A percentile compares a stretch with the other conserved stretches of the same genome.
Evolutionary conservation across 257 asterid genomes (phyloP).

Genomic region (Plectranthus barbatus): DNA sequence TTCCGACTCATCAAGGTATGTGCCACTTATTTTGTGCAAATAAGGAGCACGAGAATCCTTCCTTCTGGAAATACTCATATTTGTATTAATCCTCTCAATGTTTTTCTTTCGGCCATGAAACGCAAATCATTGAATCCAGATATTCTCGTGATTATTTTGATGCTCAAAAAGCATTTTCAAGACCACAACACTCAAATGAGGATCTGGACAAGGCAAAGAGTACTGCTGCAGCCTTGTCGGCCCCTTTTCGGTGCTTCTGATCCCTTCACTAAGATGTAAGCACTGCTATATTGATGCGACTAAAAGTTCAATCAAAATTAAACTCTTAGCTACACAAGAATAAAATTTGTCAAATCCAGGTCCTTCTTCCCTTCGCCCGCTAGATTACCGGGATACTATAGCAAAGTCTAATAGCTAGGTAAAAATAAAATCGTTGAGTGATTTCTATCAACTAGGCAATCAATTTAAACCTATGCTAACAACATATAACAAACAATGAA

Average conservation of each 20-base stretch:
- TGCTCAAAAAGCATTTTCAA: slow-evolving; percentile 62
- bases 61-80: not conserved
- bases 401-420: too few species aligned
- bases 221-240: slow-evolving; percentile 54
- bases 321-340: too few species aligned
- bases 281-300: too few species aligned
- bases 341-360: too few species aligned
- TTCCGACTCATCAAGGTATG: slow-evolving; percentile 62
- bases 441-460: too few species aligned
- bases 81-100: not conserved
- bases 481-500: too few species aligned
- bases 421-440: too few species aligned
- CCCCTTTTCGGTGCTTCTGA: slow-evolving; percentile 63
- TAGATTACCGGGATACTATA: too few species aligned
- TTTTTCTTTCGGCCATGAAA: not conserved
- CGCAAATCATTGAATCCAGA: slow-evolving; percentile 31
- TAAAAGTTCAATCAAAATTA: too few species aligned
- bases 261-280: slow-evolving; percentile 87
- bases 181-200: slow-evolving; percentile 48
- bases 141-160: slow-evolving; percentile 64
- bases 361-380: too few species aligned
- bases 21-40: slow-evolving; percentile 1
- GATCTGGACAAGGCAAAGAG: slow-evolving; percentile 63
- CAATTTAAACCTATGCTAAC: too few species aligned
- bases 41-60: not conserved